Percentiles rank a stretch among this genome's conserved stretches.
phyloP scores from a whole-genome alignment of 768 basidiomycete species.

The Boletus reticulatus region DNA sequence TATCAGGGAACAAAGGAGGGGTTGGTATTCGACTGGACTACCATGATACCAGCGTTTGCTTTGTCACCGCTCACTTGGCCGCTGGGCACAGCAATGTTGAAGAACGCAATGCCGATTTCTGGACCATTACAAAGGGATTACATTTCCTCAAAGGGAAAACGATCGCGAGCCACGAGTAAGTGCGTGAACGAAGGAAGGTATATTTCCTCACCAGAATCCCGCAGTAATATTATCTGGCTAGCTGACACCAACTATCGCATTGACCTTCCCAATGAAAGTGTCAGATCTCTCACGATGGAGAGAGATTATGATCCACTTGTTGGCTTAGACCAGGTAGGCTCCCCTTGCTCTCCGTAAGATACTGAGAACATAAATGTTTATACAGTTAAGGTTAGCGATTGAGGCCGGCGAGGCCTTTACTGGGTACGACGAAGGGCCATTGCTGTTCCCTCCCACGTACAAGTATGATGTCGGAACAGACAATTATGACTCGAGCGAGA shows the following conservation, averaged over 20 bases:
- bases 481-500: constrained; percentile 92
- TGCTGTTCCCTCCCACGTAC: constrained; percentile 94
- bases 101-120: constrained; percentile 90
- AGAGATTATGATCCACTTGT: constrained; percentile 74
- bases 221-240: constrained; percentile 88
- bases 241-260: constrained; percentile 97
- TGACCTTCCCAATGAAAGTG: constrained; percentile 79
- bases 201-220: constrained; percentile 2
- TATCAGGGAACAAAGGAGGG: constrained; percentile 97
- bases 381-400: constrained; percentile 72
- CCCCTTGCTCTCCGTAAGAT: neutral
- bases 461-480: constrained; percentile 84
- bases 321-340: constrained; percentile 79
- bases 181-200: constrained; percentile 6
- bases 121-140: constrained; percentile 79
- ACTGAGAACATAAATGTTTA: neutral
- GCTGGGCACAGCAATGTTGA: constrained; percentile 91
- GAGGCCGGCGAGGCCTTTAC: constrained; percentile 69
- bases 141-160: constrained; percentile 90
- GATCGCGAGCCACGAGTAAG: constrained; percentile 88
- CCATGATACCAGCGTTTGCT: constrained; percentile 89
- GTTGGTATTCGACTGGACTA: constrained; percentile 92
- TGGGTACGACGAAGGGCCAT: constrained; percentile 85
- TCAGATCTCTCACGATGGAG: constrained; percentile 58
- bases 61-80: constrained; percentile 93